phyloP scores from a whole-genome alignment of 1,284 basidiomycete genomes.

The Trichosporon inkin region DNA sequence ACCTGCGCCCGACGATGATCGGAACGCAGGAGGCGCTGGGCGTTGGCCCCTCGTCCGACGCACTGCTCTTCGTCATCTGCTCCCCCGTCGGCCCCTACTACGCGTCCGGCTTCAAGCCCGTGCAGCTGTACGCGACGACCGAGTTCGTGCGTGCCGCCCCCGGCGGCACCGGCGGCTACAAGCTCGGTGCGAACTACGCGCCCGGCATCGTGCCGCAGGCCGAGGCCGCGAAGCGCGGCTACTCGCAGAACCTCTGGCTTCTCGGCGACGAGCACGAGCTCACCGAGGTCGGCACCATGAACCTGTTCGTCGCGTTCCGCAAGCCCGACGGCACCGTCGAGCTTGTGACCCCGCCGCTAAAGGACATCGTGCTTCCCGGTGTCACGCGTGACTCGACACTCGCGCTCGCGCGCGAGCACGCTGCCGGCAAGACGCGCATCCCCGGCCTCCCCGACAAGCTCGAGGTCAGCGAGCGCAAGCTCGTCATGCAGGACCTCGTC shows the following conservation, averaged over 20 bases:
- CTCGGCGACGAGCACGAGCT: slow-evolving; percentile 79
- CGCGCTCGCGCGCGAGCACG: slow-evolving; percentile 71
- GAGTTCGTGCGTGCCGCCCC: slow-evolving; percentile 84
- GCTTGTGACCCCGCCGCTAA: slow-evolving; percentile 85
- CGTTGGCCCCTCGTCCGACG: slow-evolving; percentile 79
- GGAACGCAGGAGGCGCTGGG: slow-evolving; percentile 86
- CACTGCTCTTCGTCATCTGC: slow-evolving; percentile 90
- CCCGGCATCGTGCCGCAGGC: slow-evolving; percentile 85
- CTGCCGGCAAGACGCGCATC: slow-evolving; percentile 58
- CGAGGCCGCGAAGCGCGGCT: slow-evolving; percentile 75
- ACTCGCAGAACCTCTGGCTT: slow-evolving; percentile 93
- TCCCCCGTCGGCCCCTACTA: slow-evolving; percentile 95
- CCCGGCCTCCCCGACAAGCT: slow-evolving; percentile 65
- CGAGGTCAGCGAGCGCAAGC: slow-evolving; percentile 72
- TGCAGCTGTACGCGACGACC: slow-evolving; percentile 85
- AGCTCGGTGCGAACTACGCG: slow-evolving; percentile 88
- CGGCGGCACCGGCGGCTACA: slow-evolving; percentile 88
- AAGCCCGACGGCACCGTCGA: slow-evolving; percentile 69
- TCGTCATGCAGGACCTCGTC: slow-evolving; percentile 85
- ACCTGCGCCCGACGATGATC: slow-evolving; percentile 71
- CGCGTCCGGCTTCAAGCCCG: slow-evolving; percentile 89
- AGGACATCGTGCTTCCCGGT: slow-evolving; percentile 93
- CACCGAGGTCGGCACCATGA: slow-evolving; percentile 88
- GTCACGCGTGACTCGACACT: slow-evolving; percentile 93
- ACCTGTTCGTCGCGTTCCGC: slow-evolving; percentile 83